Percentiles rank a stretch among this genome's conserved stretches.
These are phyloP conservation scores for Diversispora eburnea DNA, from an alignment of 192 early-diverging fungal genomes.

Conservation along the genomic window DNA sequence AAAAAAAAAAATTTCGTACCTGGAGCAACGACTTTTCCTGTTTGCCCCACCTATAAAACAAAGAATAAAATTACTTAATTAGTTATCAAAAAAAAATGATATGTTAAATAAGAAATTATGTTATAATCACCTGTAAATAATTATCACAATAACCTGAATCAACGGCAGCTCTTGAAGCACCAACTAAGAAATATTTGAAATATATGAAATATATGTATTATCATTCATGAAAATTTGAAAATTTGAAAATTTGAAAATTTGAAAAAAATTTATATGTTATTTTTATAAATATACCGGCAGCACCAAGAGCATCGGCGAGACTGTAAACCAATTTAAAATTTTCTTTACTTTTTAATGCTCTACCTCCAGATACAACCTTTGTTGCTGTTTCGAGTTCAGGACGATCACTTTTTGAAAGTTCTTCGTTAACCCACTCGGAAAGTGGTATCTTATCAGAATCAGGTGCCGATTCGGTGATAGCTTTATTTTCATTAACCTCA, in stretches of 20 bases:
- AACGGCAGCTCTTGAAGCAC: conserved; percentile 95
- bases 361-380: conserved; percentile 90
- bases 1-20: conserved; percentile 39
- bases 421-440: conserved; percentile 85
- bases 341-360: conserved; percentile 93
- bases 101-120: background rate
- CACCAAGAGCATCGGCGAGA: conserved; percentile 91
- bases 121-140: conserved; percentile 66
- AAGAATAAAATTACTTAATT: background rate
- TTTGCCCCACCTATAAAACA: conserved; percentile 74
- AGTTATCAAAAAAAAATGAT: background rate
- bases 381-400: conserved; percentile 86
- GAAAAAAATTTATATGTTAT: background rate
- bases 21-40: conserved; percentile 96
- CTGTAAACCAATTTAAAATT: conserved; percentile 91
- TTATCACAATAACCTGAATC: conserved; percentile 97
- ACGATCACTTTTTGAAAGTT: conserved; percentile 89
- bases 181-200: conserved; percentile 56
- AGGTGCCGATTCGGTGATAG: conserved; percentile 67
- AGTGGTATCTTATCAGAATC: conserved; percentile 49
- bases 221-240: background rate
- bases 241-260: background rate
- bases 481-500: conserved; percentile 45
- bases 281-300: conserved; percentile 68
- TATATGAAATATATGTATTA: background rate